Evolutionary conservation across 1,284 basidiomycete genomes (phyloP).

Genomic region (Ustilago bromivora): DNA sequence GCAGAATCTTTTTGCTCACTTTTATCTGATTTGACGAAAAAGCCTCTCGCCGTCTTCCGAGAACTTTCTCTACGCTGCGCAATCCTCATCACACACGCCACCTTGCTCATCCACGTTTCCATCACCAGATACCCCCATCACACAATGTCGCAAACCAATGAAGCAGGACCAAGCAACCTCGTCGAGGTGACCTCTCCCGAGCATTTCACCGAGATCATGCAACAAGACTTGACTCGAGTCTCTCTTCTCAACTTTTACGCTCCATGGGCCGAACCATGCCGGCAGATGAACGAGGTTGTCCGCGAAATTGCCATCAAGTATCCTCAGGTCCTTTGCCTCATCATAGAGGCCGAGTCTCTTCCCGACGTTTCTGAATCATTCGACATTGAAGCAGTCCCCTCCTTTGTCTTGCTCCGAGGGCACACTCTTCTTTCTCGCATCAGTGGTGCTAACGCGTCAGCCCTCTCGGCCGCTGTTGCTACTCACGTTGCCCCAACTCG

Average conservation of each 20-base stretch:
- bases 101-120: neutral
- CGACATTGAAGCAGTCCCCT: conserved; percentile 89
- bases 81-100: neutral
- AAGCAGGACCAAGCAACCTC: conserved; percentile 51
- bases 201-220: conserved; percentile 63
- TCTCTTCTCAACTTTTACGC: conserved; percentile 69
- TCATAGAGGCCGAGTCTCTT: conserved; percentile 91
- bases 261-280: conserved; percentile 69
- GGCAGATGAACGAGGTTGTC: conserved; percentile 68
- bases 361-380: conserved; percentile 93
- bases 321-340: conserved; percentile 79
- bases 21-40: conserved; percentile 26
- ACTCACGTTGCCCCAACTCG: conserved; percentile 71
- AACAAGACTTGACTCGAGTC: conserved; percentile 63
- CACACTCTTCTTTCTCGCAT: conserved; percentile 87
- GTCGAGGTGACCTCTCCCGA: conserved; percentile 67
- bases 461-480: conserved; percentile 77
- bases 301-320: conserved; percentile 77
- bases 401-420: conserved; percentile 85
- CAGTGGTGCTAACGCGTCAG: conserved; percentile 82
- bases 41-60: conserved; percentile 1
- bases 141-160: conserved; percentile 21
- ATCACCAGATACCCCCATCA: neutral
- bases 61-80: neutral
- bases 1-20: conserved; percentile 1